Evolutionary conservation across 495 filamentous ascomycete genomes (phyloP), one percentile per base, ranked within the genome.

Genomic region (Trichoderma virens): DNA sequence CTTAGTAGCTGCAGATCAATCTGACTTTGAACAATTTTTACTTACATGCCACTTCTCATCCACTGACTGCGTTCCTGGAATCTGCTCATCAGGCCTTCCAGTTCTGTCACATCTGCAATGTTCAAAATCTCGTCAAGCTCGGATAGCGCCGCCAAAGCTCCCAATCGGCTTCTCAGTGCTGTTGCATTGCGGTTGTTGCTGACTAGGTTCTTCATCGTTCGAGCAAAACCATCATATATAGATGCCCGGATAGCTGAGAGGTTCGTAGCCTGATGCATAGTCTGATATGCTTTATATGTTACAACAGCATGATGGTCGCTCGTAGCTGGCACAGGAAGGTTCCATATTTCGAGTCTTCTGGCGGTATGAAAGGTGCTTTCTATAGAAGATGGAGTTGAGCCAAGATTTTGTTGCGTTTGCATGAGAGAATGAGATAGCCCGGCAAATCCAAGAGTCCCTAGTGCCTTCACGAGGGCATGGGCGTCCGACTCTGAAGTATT

Each of bases 261-360:
- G 39, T 89, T 84, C 2, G 78, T 70, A 4, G 86, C 85, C 59
- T 85, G 90, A 66, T 92, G 87, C 65, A 97, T 78, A 31, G 82
- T 83, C 70, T 96, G 91, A 60, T 96, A 91, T 3, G 86, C 84
- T 66, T 85, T 87, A 72, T 93, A 98, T 2, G 92, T 75, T 16
- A 86, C 87, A 9, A 86, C 85, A 3, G 88, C 79, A 65, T 86
- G 83, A 39, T 83, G 88, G 27, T 77, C 74, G 47, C 80, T 82
- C 25, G 82, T 75, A 5, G 80, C 75, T 9, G 91, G 90, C 8
- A 88, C 87, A 61, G 89, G 88, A 62, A 98, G 79, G 74, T 97
- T 93, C 94, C 94, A 98, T 70, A 94, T 88, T 68, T 93, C 92
- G 59, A 98, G 78, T 69, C 89, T 91, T 60, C 88, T 83, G 16